phyloP scores from a whole-genome alignment of 306 rosid genomes.

The Prunus padus region DNA sequence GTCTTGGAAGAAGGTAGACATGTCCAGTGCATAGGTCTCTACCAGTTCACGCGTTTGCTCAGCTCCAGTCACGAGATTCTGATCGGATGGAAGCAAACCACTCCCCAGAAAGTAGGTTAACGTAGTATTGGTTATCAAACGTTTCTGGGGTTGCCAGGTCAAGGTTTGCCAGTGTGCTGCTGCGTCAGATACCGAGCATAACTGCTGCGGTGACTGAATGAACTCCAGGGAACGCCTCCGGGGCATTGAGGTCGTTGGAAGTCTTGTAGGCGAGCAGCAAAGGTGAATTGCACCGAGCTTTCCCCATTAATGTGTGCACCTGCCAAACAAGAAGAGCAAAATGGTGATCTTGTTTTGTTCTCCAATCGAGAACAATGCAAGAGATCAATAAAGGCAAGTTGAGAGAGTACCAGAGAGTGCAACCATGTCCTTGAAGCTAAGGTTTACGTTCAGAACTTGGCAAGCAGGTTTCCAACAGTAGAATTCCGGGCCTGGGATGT shows the following conservation, averaged over 20 bases:
- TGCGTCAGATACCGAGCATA: conserved; percentile 52
- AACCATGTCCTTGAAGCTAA: conserved; percentile 62
- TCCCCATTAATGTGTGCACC: conserved; percentile 87
- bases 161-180: conserved; percentile 42
- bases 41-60: conserved; percentile 59
- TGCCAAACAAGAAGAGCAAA: conserved; percentile 3
- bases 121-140: conserved; percentile 76
- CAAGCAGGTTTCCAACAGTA: conserved; percentile 48
- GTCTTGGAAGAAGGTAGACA: conserved; percentile 54
- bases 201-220: conserved; percentile 51
- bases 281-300: conserved; percentile 75
- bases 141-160: conserved; percentile 74
- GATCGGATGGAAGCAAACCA: conserved; percentile 84
- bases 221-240: conserved; percentile 42
- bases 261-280: conserved; percentile 52
- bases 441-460: conserved; percentile 71
- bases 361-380: not conserved
- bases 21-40: conserved; percentile 49
- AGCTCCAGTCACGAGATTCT: conserved; percentile 39
- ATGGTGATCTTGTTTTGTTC: not conserved
- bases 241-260: conserved; percentile 13
- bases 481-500: conserved; percentile 87
- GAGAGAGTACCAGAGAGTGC: conserved; percentile 72
- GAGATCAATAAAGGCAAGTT: too few species aligned
- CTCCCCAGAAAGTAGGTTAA: conserved; percentile 69